Percentiles rank a stretch among this genome's conserved stretches.
These are phyloP conservation scores for Phytophthora palmivora DNA, from an alignment of 352 stramenopile species.

Conservation along the genomic window DNA sequence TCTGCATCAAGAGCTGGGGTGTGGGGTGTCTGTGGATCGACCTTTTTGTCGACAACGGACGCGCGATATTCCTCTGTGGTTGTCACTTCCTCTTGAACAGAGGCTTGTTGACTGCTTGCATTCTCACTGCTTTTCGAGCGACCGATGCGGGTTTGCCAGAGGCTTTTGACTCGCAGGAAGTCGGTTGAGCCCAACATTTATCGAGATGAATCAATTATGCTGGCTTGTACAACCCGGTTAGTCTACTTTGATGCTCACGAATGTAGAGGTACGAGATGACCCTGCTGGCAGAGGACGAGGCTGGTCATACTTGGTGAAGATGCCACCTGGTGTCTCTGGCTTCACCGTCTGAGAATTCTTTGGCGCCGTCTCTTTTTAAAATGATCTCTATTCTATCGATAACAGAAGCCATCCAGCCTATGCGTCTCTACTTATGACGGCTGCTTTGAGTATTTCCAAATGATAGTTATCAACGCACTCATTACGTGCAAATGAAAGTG, in stretches of 20 bases:
- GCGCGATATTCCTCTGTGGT: slow-evolving; percentile 12
- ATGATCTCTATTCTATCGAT: background rate
- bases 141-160: slow-evolving; percentile 70
- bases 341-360: slow-evolving; percentile 11
- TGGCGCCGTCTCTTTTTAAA: background rate
- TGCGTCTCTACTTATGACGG: background rate
- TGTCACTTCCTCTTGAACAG: slow-evolving; percentile 11
- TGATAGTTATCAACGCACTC: slow-evolving; percentile 4
- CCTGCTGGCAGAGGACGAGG: slow-evolving; percentile 26
- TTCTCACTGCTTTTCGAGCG: slow-evolving; percentile 41
- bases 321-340: slow-evolving; percentile 31
- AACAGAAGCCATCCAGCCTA: no score
- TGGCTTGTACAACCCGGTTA: background rate
- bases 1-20: slow-evolving; percentile 46
- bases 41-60: slow-evolving; percentile 11
- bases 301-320: slow-evolving; percentile 31
- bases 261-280: slow-evolving; percentile 36
- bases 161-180: slow-evolving; percentile 53
- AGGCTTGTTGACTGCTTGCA: slow-evolving; percentile 1
- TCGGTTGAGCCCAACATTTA: slow-evolving; percentile 30
- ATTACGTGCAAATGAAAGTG: background rate
- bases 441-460: slow-evolving; percentile 2
- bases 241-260: slow-evolving; percentile 10
- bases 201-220: background rate
- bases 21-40: slow-evolving; percentile 24